Base-by-base conservation (phyloP, 1,139 yeast species). In the Arxiozyma telluris region DNA sequence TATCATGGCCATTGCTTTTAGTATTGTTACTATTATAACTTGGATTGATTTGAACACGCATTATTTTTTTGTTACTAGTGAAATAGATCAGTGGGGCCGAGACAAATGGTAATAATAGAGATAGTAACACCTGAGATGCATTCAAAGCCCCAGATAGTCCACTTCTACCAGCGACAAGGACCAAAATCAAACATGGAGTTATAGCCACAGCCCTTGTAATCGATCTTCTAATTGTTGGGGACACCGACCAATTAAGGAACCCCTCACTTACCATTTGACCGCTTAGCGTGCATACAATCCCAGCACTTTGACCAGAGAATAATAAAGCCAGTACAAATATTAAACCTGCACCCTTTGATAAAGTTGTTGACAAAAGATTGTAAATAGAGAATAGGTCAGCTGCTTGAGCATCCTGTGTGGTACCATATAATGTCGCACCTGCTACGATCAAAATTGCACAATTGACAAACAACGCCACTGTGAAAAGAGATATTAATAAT, bases 181-280 rank as follows among this genome's bases (percentile, higher is more conserved):
- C 86, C 64, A 85, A 77, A 22, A 82, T 68, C 48, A 86, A 67
- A 58, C 89, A 87, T 0, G 93, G 94, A 1, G 85, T 72, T 49
- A 86, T 83, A 5, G 91, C 88, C 41, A 86, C 78, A 2, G 82
- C 76, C 64, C 94, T 74, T 0, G 93, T 86, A n/a, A 82, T 67
- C 12, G 86, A 71, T 60, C 94, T 74, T 67, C 93, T 78, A n/a
- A 82, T 64, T 71, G 87, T 79, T 1, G 93, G 91, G 50, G 79
- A 74, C 34, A 85, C 62, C 0, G 81, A 75, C 94, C 93, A 86
- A 58, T 84, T 80, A 49, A 86, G 72, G 63, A 85, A 86, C 0
- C 94, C 94, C 67, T 86, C 94, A 54, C 88, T 81, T 12, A 86
- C 85, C 68, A 86, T 82, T 69, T 86, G 91, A 1, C 93, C 93